Conservation (phyloP, 1,139 yeast species). For the Yamadazyma songkhlaensis region DNA sequence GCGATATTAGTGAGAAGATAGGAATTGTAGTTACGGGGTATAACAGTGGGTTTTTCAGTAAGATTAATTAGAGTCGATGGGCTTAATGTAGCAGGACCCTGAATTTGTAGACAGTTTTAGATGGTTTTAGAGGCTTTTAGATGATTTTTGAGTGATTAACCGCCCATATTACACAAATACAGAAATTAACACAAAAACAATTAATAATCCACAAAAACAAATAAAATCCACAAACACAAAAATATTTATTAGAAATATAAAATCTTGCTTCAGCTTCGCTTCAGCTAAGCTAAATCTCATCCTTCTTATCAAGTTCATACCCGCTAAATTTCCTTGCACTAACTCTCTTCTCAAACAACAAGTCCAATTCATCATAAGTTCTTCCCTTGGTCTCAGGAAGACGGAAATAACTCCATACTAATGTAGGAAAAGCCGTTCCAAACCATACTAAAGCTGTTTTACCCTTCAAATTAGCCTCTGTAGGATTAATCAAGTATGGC, state of each 20-base stretch:
- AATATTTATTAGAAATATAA: too few species aligned
- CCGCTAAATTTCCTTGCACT: conserved; percentile 12
- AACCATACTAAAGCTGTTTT: conserved; percentile 30
- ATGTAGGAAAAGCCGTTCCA: conserved; percentile 27
- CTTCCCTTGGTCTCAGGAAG: conserved; percentile 20
- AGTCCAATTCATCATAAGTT: conserved; percentile 20
- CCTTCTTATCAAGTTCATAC: conserved; percentile 2
- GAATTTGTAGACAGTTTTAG: neutral
- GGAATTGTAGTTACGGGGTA: conserved; percentile 24
- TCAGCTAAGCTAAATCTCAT: neutral
- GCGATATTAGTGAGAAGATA: conserved; percentile 20
- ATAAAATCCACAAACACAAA: too few species aligned
- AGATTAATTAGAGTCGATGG: conserved; percentile 24
- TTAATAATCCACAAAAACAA: too few species aligned
- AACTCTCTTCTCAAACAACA: conserved; percentile 16
- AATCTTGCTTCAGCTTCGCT: too few species aligned
- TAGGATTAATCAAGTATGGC: conserved; percentile 21
- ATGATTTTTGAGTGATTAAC: too few species aligned
- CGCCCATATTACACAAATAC: too few species aligned
- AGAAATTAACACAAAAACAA: too few species aligned
- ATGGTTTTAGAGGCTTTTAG: neutral
- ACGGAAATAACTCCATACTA: conserved; percentile 18
- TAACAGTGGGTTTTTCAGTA: conserved; percentile 29
- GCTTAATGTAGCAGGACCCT: neutral
- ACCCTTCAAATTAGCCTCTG: conserved; percentile 18